Percentiles rank a stretch among this genome's conserved stretches.
phyloP scores from a whole-genome alignment of 495 filamentous ascomycete genomes.

The Rostrohypoxylon terebratum region DNA sequence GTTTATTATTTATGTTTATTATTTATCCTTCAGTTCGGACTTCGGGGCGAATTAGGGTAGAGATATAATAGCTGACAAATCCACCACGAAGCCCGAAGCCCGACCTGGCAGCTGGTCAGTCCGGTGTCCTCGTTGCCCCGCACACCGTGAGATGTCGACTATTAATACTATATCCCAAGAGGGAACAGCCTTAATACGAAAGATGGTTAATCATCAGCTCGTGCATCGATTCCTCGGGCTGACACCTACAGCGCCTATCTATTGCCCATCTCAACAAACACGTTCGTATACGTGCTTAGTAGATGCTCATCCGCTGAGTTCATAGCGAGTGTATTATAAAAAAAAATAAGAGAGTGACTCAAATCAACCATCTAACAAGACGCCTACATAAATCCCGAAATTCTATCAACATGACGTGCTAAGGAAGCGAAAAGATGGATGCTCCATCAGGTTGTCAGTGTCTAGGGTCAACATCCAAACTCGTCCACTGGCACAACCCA shows the following conservation, averaged over 20 bases:
- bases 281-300: too few species aligned
- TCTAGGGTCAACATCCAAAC: not conserved
- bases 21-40: not conserved
- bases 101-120: too few species aligned
- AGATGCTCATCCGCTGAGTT: too few species aligned
- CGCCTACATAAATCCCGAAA: too few species aligned
- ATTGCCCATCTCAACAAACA: too few species aligned
- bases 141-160: constrained; percentile 10
- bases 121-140: constrained; percentile 31
- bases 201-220: constrained; percentile 15
- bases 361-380: too few species aligned
- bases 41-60: constrained; percentile 9
- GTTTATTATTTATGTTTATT: not conserved
- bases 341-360: too few species aligned
- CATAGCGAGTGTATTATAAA: too few species aligned
- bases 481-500: not conserved
- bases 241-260: not conserved
- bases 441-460: not conserved
- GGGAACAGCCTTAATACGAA: not conserved
- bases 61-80: constrained; percentile 40
- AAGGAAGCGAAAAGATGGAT: too few species aligned
- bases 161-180: not conserved
- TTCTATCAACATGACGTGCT: too few species aligned
- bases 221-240: constrained; percentile 14
- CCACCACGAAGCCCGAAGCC: constrained; percentile 25